Evolutionary conservation across 2,329 filamentous ascomycete genomes (phyloP).

Genomic region (Ceratocystis huliohia): DNA sequence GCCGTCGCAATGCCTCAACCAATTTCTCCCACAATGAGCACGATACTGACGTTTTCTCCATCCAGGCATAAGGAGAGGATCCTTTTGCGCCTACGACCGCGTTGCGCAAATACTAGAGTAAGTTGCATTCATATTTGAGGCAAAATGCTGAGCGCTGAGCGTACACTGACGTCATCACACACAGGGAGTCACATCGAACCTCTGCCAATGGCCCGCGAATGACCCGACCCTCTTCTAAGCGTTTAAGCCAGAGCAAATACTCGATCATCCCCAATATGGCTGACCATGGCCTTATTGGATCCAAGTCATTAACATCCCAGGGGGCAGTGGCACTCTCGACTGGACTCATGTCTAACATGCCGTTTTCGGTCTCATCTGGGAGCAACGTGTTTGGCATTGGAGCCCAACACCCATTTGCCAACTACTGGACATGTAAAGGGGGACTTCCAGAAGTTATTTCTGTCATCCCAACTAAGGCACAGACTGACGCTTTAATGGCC

Average conservation of each 20-base stretch:
- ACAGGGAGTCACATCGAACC: conserved; percentile 25
- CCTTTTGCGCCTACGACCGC: conserved; percentile 60
- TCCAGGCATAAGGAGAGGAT: conserved; percentile 61
- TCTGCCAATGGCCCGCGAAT: conserved; percentile 42
- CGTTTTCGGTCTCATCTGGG: conserved; percentile 55
- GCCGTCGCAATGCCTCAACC: neutral
- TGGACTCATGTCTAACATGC: conserved; percentile 57
- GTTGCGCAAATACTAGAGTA: conserved; percentile 67
- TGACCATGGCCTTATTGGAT: conserved; percentile 37
- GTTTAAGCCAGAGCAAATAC: conserved; percentile 28
- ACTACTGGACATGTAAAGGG: conserved; percentile 73
- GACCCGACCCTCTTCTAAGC: conserved; percentile 46
- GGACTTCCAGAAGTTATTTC: conserved; percentile 62
- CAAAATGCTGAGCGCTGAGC: neutral
- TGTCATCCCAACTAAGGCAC: conserved; percentile 61
- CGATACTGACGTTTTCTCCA: conserved; percentile 22
- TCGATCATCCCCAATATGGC: conserved; percentile 42
- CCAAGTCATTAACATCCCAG: conserved; percentile 29
- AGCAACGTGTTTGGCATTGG: conserved; percentile 74
- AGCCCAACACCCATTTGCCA: conserved; percentile 65
- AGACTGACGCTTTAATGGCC: conserved; percentile 56
- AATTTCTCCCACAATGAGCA: neutral
- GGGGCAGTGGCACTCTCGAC: conserved; percentile 44
- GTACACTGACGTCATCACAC: neutral
- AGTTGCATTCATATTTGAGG: conserved; percentile 26